A percentile compares a stretch with the other conserved stretches of the same genome.
phyloP scores from a whole-genome alignment of 371 early-diverging fungal genomes.

The Rhizopus delemar region DNA sequence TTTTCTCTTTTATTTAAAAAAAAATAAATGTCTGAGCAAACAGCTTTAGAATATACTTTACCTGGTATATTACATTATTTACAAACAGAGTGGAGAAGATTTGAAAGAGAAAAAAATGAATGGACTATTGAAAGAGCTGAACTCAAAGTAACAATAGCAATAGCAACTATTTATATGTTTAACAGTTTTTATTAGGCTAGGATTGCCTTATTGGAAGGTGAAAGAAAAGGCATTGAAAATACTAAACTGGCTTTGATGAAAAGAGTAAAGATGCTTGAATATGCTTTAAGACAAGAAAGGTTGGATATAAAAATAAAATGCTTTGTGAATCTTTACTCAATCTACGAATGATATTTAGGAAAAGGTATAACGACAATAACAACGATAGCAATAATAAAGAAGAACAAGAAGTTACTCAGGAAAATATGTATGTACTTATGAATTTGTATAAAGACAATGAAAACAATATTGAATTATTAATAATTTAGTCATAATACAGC shows the following conservation, averaged over 20 bases:
- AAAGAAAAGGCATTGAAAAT: slow-evolving; percentile 76
- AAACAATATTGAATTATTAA: slow-evolving; percentile 3
- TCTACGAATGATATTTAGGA: slow-evolving; percentile 12
- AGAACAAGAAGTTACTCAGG: not conserved
- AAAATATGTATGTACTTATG: slow-evolving; percentile 13
- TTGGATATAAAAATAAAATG: slow-evolving; percentile 12
- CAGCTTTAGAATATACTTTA: slow-evolving; percentile 65
- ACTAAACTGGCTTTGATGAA: slow-evolving; percentile 75
- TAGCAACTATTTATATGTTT: not conserved
- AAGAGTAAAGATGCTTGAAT: slow-evolving; percentile 89
- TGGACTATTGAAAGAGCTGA: slow-evolving; percentile 88
- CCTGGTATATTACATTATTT: slow-evolving; percentile 84
- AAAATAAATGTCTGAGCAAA: slow-evolving; percentile 22
- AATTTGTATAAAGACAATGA: slow-evolving; percentile 7
- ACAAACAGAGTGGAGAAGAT: slow-evolving; percentile 83
- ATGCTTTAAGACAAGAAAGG: slow-evolving; percentile 77
- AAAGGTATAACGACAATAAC: slow-evolving; percentile 15
- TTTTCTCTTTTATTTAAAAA: not conserved
- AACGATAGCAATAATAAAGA: slow-evolving; percentile 12
- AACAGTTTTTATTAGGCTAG: slow-evolving; percentile 52
- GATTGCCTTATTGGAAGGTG: slow-evolving; percentile 83
- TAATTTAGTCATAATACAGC: slow-evolving; percentile 13
- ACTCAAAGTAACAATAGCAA: slow-evolving; percentile 61
- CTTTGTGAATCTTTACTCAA: not conserved
- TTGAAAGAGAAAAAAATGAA: slow-evolving; percentile 85